Evolutionary conservation across 2,329 filamentous ascomycete species (phyloP).

Genomic region (Plectosphaerella plurivora): DNA sequence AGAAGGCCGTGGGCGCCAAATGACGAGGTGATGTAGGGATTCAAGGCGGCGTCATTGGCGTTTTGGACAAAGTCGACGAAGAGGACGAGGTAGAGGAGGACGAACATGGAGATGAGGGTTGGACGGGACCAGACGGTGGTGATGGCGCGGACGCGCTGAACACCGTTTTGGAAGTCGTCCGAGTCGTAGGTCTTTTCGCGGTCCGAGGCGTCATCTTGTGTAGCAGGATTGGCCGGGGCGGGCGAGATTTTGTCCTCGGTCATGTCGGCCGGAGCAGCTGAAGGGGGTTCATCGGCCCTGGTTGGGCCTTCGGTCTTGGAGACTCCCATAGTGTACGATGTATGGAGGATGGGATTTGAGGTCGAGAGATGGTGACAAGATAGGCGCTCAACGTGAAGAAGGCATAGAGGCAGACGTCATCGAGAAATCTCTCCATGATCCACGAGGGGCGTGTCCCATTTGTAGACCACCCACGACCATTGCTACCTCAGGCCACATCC

Average conservation of each 20-base stretch:
- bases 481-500: too few relatives aligned
- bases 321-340: too few relatives aligned
- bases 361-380: background rate
- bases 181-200: conserved; percentile 10
- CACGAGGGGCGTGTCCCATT: too few relatives aligned
- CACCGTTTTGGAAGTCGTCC: conserved; percentile 28
- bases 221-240: conserved; percentile 3
- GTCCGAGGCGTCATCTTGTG: too few relatives aligned
- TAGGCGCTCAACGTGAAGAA: background rate
- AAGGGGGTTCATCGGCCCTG: too few relatives aligned
- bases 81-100: conserved; percentile 28
- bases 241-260: background rate
- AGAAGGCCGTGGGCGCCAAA: conserved; percentile 62
- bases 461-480: too few relatives aligned
- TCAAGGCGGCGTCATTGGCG: conserved; percentile 41
- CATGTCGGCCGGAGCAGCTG: too few relatives aligned
- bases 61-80: conserved; percentile 31
- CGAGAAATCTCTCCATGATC: too few relatives aligned
- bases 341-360: background rate
- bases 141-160: conserved; percentile 32
- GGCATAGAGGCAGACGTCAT: background rate
- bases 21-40: conserved; percentile 61
- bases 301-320: too few relatives aligned
- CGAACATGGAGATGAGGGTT: conserved; percentile 31
- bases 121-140: conserved; percentile 32